These are phyloP conservation scores for Linnemannia elongata DNA, from an alignment of 192 early-diverging fungal species.

Conservation along the genomic window DNA sequence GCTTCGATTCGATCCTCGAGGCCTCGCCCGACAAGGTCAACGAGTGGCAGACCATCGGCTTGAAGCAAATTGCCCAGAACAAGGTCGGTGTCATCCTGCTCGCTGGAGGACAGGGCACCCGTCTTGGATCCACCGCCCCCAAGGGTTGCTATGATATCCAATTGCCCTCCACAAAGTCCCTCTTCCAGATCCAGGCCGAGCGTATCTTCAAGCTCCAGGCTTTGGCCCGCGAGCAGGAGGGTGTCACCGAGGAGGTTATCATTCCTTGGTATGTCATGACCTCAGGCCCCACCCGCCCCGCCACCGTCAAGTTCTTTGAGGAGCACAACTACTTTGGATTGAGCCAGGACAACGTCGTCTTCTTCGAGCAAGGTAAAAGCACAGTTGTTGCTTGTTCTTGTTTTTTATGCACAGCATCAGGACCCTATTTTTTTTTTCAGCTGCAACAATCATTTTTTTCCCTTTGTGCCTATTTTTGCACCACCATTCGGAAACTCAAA, in stretches of 20 bases:
- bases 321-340: slow-evolving; percentile 92
- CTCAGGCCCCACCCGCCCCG: slow-evolving; percentile 89
- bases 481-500: background rate
- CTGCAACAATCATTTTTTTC: too few species aligned
- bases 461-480: slow-evolving; percentile 5
- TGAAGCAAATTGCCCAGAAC: slow-evolving; percentile 84
- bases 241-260: slow-evolving; percentile 63
- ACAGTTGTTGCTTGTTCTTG: background rate
- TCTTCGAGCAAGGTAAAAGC: slow-evolving; percentile 91
- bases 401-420: background rate
- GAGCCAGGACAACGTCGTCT: slow-evolving; percentile 84
- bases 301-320: slow-evolving; percentile 86
- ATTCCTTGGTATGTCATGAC: slow-evolving; percentile 99
- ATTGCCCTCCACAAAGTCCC: slow-evolving; percentile 87
- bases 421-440: background rate
- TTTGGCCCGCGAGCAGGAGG: slow-evolving; percentile 58
- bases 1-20: slow-evolving; percentile 75
- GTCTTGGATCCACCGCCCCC: slow-evolving; percentile 84
- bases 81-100: slow-evolving; percentile 96
- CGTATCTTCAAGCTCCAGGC: slow-evolving; percentile 90
- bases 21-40: slow-evolving; percentile 65
- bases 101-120: slow-evolving; percentile 91
- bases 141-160: slow-evolving; percentile 97
- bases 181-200: slow-evolving; percentile 97
- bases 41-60: slow-evolving; percentile 81